Evolutionary conservation across 441 rosid species (phyloP).

Genomic region (Sinapis alba): DNA sequence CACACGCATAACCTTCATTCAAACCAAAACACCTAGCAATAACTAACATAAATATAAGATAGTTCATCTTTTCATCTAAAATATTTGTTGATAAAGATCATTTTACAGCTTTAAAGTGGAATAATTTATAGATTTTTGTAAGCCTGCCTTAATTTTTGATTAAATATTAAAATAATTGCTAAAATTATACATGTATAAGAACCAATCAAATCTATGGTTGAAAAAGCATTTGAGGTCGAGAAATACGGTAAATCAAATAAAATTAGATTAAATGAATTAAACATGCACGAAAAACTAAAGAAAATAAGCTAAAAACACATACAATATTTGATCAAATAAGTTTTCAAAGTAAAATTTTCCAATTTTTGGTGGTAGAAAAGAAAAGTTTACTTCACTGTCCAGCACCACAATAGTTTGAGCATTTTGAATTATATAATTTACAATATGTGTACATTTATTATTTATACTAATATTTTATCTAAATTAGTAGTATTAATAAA

Average conservation of each 20-base stretch:
- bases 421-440: not conserved
- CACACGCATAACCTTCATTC: not conserved
- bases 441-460: too few relatives aligned
- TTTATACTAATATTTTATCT: not conserved
- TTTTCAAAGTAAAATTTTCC: not conserved
- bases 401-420: not conserved
- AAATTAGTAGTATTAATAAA: not conserved
- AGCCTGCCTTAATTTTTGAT: too few relatives aligned
- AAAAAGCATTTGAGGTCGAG: not conserved
- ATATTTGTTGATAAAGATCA: not conserved
- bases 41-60: not conserved
- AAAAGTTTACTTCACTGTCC: not conserved
- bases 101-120: not conserved
- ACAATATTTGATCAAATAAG: not conserved
- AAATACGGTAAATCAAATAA: not conserved
- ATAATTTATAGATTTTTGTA: not conserved
- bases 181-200: too few relatives aligned
- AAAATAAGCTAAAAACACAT: not conserved
- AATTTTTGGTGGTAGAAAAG: not conserved
- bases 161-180: not conserved
- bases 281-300: not conserved
- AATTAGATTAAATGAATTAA: not conserved
- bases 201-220: not conserved
- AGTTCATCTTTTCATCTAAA: not conserved
- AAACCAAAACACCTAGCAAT: slow-evolving; percentile 4